Percentiles rank a stretch among this genome's conserved stretches.
These are phyloP conservation scores for Plasmodium vivax DNA, from an alignment of 169 alveolate genomes.

Conservation along the genomic window DNA sequence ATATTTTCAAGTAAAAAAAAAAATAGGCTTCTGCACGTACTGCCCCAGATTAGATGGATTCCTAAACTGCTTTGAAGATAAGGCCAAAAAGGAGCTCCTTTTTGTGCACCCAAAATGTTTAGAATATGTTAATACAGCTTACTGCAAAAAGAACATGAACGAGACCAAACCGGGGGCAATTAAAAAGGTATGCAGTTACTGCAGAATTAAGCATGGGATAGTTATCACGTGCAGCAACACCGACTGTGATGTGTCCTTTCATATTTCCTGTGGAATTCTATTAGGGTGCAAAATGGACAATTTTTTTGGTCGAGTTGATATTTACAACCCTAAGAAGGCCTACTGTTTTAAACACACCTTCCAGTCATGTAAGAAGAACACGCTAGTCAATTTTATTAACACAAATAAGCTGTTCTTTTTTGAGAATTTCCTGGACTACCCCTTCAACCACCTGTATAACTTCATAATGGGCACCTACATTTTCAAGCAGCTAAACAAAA, in stretches of 20 bases:
- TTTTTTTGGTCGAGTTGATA: slow-evolving; percentile 73
- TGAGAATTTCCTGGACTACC: slow-evolving; percentile 41
- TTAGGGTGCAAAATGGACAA: slow-evolving; percentile 74
- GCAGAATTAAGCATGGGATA: slow-evolving; percentile 69
- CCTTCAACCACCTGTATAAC: slow-evolving; percentile 64
- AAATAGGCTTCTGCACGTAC: slow-evolving; percentile 50
- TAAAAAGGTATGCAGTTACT: slow-evolving; percentile 69
- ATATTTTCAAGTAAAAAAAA: slow-evolving; percentile 57
- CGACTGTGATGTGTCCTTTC: slow-evolving; percentile 67
- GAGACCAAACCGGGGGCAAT: slow-evolving; percentile 28
- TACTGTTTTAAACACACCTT: slow-evolving; percentile 73
- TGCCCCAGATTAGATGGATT: slow-evolving; percentile 76
- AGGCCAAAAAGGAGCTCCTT: slow-evolving; percentile 52
- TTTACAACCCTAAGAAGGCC: slow-evolving; percentile 69
- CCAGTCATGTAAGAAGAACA: slow-evolving; percentile 52
- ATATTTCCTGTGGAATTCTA: slow-evolving; percentile 66
- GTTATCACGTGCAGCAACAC: slow-evolving; percentile 72
- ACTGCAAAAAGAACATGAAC: slow-evolving; percentile 47
- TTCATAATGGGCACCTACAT: slow-evolving; percentile 60
- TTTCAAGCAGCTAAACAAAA: slow-evolving; percentile 36
- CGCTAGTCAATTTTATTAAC: slow-evolving; percentile 45
- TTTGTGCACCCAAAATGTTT: slow-evolving; percentile 72
- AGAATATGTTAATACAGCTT: slow-evolving; percentile 71
- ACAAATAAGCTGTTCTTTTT: slow-evolving; percentile 60
- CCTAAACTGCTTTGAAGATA: slow-evolving; percentile 73